Evolutionary conservation across 768 basidiomycete species (phyloP).

Genomic region (Stropharia rugosoannulata): DNA sequence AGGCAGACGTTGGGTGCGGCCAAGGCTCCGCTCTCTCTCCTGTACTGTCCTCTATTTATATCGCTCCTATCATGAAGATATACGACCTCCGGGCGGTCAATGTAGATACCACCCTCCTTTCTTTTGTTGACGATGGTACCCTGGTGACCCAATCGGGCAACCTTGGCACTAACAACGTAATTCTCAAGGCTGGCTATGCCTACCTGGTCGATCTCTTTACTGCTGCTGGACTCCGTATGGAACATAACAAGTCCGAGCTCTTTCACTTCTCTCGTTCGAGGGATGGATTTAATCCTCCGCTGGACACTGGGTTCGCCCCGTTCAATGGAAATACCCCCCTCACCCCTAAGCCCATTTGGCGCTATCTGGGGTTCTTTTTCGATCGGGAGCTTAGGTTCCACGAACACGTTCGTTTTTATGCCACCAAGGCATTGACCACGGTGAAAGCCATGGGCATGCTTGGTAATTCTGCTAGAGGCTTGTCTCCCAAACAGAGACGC

Average conservation of each 20-base stretch:
- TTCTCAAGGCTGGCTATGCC: neutral
- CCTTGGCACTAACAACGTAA: neutral
- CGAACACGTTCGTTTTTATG: no score
- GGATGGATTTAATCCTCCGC: no score
- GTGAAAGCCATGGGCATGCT: no score
- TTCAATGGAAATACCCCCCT: no score
- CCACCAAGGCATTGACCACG: no score
- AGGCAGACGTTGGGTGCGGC: neutral
- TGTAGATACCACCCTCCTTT: neutral
- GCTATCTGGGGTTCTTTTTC: no score
- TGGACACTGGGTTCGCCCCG: no score
- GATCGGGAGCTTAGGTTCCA: no score
- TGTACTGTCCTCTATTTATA: neutral
- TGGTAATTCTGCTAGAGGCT: no score
- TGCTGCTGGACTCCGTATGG: neutral
- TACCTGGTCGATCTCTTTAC: neutral
- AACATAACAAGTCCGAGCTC: neutral
- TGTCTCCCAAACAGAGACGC: no score
- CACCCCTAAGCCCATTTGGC: no score
- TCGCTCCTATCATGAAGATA: neutral
- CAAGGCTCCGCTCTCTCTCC: neutral
- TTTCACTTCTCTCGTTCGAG: neutral
- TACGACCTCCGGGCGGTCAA: neutral
- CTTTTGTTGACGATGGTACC: neutral
- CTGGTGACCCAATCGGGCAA: neutral